Conservation (phyloP, 2,329 filamentous ascomycete genomes). For the Fusarium tricinctum region DNA sequence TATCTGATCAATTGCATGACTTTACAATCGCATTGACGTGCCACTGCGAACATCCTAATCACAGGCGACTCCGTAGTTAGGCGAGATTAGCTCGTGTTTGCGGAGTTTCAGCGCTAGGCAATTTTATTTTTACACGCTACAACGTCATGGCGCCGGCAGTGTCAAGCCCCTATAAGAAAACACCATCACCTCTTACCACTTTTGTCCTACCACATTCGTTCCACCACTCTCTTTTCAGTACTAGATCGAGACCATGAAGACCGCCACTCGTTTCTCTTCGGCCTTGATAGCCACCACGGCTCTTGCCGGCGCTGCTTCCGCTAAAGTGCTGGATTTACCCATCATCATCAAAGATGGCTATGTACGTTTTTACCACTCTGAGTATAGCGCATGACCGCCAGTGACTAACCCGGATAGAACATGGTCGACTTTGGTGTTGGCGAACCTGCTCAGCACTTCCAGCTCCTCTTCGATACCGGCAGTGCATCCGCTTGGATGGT, state of each 20-base stretch:
- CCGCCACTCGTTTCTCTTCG: slow-evolving; percentile 7
- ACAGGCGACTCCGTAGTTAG: not conserved
- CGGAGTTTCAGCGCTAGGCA: slow-evolving; percentile 1
- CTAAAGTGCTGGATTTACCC: slow-evolving; percentile 30
- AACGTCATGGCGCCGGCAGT: not conserved
- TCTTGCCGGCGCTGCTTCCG: slow-evolving; percentile 14
- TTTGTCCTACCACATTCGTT: too few species aligned
- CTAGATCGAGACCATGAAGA: not conserved
- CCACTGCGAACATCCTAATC: not conserved
- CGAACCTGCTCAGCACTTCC: slow-evolving; percentile 48
- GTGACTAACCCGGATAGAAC: slow-evolving; percentile 22
- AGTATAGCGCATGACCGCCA: accelerated
- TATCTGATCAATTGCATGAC: not conserved
- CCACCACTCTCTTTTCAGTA: not conserved
- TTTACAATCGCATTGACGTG: not conserved
- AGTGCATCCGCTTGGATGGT: slow-evolving; percentile 55
- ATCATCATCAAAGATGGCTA: slow-evolving; percentile 16
- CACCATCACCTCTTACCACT: not conserved
- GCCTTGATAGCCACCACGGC: slow-evolving; percentile 21
- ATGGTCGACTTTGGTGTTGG: slow-evolving; percentile 40
- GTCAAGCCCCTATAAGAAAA: slow-evolving; percentile 1
- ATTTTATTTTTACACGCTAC: not conserved
- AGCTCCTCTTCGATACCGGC: slow-evolving; percentile 55
- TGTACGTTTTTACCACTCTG: slow-evolving; percentile 5
- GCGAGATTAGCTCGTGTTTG: slow-evolving; percentile 31